Conservation (phyloP, 1,284 basidiomycete genomes). For the Sporisorium iseilematis-ciliati region DNA sequence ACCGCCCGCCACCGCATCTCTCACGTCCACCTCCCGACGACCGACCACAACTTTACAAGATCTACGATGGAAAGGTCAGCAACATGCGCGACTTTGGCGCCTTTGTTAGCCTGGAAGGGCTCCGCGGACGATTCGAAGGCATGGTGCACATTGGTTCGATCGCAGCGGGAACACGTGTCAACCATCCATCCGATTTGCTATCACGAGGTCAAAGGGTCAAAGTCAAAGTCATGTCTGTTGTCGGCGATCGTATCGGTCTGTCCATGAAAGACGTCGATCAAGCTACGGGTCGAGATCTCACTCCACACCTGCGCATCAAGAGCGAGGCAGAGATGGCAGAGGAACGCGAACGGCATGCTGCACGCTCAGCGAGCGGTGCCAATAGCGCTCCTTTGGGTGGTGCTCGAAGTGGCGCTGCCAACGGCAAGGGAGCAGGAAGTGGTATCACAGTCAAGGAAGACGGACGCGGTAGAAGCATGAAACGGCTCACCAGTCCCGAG, state of each 20-base stretch:
- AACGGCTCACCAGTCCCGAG: constrained; percentile 93
- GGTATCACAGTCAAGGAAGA: constrained; percentile 53
- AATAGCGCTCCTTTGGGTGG: constrained; percentile 71
- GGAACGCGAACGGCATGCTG: constrained; percentile 46
- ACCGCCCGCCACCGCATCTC: constrained; percentile 42
- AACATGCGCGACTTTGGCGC: constrained; percentile 95
- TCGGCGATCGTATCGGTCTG: constrained; percentile 82
- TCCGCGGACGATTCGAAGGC: constrained; percentile 87
- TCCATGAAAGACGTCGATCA: constrained; percentile 99
- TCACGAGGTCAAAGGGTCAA: constrained; percentile 88
- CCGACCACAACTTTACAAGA: constrained; percentile 89
- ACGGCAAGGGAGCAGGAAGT: constrained; percentile 33
- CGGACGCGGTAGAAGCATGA: constrained; percentile 73
- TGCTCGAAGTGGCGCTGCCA: constrained; percentile 4
- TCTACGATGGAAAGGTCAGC: constrained; percentile 88
- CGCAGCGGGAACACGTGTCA: constrained; percentile 79
- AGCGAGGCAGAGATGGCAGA: constrained; percentile 80
- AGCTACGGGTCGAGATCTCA: constrained; percentile 85
- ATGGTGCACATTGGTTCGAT: constrained; percentile 96
- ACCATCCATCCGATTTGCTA: constrained; percentile 87
- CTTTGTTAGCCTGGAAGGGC: constrained; percentile 88
- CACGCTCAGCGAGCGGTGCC: constrained; percentile 70
- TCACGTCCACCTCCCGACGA: constrained; percentile 73
- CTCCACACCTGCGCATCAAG: constrained; percentile 91
- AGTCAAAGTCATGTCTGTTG: constrained; percentile 83